These are phyloP conservation scores for Hibiscus trionum DNA, from an alignment of 345 rosid genomes.

Conservation along the genomic window DNA sequence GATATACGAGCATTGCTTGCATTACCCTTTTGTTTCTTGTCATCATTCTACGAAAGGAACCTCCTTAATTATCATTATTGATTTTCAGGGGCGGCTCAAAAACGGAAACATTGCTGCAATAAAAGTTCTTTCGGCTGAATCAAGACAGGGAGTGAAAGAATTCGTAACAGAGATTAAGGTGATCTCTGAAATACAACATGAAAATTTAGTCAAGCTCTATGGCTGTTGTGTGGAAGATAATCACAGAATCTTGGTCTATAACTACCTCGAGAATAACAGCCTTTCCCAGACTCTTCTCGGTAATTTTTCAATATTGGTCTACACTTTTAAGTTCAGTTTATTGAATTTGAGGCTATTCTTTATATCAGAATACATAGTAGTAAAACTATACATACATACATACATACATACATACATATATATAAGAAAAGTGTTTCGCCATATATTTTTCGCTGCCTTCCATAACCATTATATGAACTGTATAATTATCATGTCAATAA, in stretches of 20 bases:
- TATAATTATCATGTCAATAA: no score
- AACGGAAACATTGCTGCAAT: constrained; percentile 77
- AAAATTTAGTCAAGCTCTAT: constrained; percentile 74
- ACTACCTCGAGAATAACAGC: constrained; percentile 83
- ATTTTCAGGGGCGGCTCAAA: constrained; percentile 73
- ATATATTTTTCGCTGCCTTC: neutral
- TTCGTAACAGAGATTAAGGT: constrained; percentile 80
- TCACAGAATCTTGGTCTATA: constrained; percentile 85
- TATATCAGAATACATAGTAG: neutral
- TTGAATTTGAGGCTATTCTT: neutral
- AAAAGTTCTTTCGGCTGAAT: constrained; percentile 87
- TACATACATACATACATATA: no score
- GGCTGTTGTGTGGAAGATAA: constrained; percentile 84
- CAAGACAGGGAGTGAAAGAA: constrained; percentile 80
- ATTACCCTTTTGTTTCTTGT: neutral
- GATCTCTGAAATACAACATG: constrained; percentile 75
- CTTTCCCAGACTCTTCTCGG: constrained; percentile 83
- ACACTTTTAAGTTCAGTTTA: neutral
- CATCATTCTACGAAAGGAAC: neutral
- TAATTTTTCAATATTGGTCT: constrained; percentile 22
- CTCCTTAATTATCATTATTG: constrained; percentile 3
- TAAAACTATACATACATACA: no score
- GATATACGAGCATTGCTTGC: neutral
- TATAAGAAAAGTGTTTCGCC: no score
- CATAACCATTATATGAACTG: no score